Conservation (phyloP, 2,329 filamentous ascomycete genomes). For the Orbilia blumenaviensis region DNA sequence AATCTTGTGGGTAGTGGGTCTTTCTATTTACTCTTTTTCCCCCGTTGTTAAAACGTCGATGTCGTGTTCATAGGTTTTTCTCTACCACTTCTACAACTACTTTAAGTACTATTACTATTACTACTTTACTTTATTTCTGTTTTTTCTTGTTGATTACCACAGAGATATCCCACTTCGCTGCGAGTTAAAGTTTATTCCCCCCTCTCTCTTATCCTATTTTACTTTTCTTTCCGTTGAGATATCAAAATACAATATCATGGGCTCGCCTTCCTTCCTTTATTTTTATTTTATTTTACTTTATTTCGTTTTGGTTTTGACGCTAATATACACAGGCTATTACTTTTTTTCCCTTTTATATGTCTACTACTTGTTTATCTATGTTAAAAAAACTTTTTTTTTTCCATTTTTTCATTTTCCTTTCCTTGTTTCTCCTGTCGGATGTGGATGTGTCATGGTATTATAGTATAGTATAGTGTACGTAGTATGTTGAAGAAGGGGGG, state of each 20-base stretch:
- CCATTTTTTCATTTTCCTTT: not conserved
- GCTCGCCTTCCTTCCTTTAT: not conserved
- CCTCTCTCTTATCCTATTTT: too few species aligned
- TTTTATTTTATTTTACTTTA: not conserved
- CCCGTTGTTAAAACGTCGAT: slow-evolving; percentile 1
- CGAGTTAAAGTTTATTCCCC: too few species aligned
- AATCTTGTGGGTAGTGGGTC: not conserved
- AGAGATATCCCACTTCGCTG: slow-evolving; percentile 34
- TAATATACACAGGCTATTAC: too few species aligned
- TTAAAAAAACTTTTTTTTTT: too few species aligned
- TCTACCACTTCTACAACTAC: too few species aligned
- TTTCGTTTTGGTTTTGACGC: not conserved
- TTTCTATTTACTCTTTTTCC: slow-evolving; percentile 6
- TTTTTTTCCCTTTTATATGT: not conserved
- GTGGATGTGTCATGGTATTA: too few species aligned
- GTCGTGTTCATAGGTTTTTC: not conserved
- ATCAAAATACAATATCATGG: slow-evolving; percentile 16
- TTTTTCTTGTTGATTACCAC: slow-evolving; percentile 20
- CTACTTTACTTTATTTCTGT: not conserved
- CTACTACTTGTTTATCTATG: too few species aligned
- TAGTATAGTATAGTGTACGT: too few species aligned
- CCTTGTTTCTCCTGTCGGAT: too few species aligned
- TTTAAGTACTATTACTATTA: too few species aligned
- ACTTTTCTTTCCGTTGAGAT: not conserved
- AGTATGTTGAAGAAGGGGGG: too few species aligned